Evolutionary conservation across 2,329 filamentous ascomycete species (phyloP).

Genomic region (Ampelomyces quisqualis): DNA sequence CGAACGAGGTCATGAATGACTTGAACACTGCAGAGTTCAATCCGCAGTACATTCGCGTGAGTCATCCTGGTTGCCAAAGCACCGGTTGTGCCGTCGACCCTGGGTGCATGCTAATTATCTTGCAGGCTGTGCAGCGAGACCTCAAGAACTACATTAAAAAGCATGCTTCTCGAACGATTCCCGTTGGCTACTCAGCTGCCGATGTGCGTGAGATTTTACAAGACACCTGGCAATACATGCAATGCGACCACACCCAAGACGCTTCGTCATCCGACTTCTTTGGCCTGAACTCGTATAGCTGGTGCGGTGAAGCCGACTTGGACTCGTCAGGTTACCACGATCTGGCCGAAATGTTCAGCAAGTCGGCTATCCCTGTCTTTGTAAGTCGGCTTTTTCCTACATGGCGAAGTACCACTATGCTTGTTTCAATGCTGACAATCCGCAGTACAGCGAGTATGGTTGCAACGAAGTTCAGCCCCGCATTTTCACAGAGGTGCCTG

Average conservation of each 20-base stretch:
- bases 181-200: slow-evolving; percentile 69
- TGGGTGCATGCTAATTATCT: slow-evolving; percentile 35
- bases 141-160: slow-evolving; percentile 67
- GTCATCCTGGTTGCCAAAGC: slow-evolving; percentile 36
- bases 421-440: too few species aligned
- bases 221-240: slow-evolving; percentile 75
- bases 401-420: too few species aligned
- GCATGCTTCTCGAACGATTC: slow-evolving; percentile 59
- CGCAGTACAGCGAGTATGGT: slow-evolving; percentile 80
- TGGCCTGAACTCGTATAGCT: slow-evolving; percentile 74
- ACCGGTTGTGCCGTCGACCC: not conserved
- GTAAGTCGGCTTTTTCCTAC: slow-evolving; percentile 19
- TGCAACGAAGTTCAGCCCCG: slow-evolving; percentile 68
- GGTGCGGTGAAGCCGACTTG: slow-evolving; percentile 66
- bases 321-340: slow-evolving; percentile 60
- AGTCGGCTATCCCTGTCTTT: slow-evolving; percentile 71
- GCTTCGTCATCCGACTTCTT: slow-evolving; percentile 72
- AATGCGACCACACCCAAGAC: slow-evolving; percentile 60
- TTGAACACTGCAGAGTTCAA: slow-evolving; percentile 52
- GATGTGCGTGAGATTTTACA: slow-evolving; percentile 72
- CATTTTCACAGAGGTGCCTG: slow-evolving; percentile 71
- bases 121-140: slow-evolving; percentile 66
- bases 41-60: slow-evolving; percentile 60
- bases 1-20: slow-evolving; percentile 69
- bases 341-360: slow-evolving; percentile 65